Evolutionary conservation across 371 early-diverging fungal species (phyloP), one percentile per base, ranked within the genome.

Genomic region (Circinella umbellata): DNA sequence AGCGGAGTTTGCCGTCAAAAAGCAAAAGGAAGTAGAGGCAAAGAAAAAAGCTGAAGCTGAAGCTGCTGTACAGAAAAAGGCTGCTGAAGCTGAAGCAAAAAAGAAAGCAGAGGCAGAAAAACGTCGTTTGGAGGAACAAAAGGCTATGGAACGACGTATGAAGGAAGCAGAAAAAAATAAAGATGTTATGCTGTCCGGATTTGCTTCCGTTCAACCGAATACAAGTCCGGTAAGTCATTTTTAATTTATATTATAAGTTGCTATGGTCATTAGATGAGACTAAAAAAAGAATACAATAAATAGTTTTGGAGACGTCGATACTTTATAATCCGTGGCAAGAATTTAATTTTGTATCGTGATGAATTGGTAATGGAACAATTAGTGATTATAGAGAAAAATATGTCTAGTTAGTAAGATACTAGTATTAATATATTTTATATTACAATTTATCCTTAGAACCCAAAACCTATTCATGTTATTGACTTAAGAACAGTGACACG

Each of bases 401-500:
- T 27, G 27, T 27, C 0, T 27, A 27, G 27, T 27, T 27, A 27
- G 1, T 27, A 14, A 64, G 65, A 20, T 10, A 34, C 57, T 10
- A 34, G 27, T 34, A n/a, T 7, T 34, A 57, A 57, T 34, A 27
- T 10, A 34, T 34, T 34, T 10, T 17, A 27, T 27, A 27, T 27
- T 27, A 27, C 27, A 27, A 27, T 27, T 27, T 27, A 27, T 27
- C 27, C 27, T 27, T 61, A 78, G 73, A 82, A 80, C 47, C 73
- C 76, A 27, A 73, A 72, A 10, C 86, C 88, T 7, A 61, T 85
- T 8, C 67, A 76, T 13, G 80, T 82, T 42, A 76, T 90, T 66
- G 76, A 82, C 66, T 75, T 87, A 7, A 68, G 48, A 35, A 20
- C 42, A 17, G 76, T 74, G 15, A 76, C 73, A 15, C 74, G 73